Conservation (phyloP, 306 rosid species). For the Quercus aquifolioides region DNA sequence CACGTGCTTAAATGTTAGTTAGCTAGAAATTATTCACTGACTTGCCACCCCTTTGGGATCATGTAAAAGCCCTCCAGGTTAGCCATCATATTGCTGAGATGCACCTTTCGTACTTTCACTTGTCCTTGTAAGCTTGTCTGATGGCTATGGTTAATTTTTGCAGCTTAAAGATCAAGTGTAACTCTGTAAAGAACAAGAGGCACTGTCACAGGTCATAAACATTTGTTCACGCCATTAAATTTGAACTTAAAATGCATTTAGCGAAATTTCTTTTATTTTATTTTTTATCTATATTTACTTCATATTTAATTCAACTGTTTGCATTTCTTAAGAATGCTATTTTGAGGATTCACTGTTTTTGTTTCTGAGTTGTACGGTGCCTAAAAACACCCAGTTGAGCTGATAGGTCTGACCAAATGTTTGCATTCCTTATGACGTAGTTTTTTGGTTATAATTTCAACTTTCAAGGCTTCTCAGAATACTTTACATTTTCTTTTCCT, state of each 20-base stretch:
- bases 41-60: constrained; percentile 90
- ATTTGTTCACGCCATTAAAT: no score
- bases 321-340: not conserved
- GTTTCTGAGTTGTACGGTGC: not conserved
- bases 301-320: not conserved
- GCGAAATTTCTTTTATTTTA: not conserved
- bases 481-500: not conserved
- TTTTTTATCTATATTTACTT: not conserved
- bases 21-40: constrained; percentile 70
- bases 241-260: not conserved
- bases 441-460: not conserved
- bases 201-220: no score
- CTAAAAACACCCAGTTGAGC: not conserved
- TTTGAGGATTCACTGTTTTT: not conserved
- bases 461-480: not conserved
- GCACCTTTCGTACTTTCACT: constrained; percentile 12
- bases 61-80: constrained; percentile 98
- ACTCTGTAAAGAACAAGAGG: no score
- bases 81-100: not conserved
- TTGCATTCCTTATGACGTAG: not conserved
- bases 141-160: not conserved
- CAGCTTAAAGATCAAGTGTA: no score
- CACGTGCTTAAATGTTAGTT: no score
- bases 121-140: constrained; percentile 12
- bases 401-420: not conserved